Evolutionary conservation across 441 rosid genomes (phyloP), one percentile per base, ranked within the genome.

Genomic region (Adansonia grandidieri): DNA sequence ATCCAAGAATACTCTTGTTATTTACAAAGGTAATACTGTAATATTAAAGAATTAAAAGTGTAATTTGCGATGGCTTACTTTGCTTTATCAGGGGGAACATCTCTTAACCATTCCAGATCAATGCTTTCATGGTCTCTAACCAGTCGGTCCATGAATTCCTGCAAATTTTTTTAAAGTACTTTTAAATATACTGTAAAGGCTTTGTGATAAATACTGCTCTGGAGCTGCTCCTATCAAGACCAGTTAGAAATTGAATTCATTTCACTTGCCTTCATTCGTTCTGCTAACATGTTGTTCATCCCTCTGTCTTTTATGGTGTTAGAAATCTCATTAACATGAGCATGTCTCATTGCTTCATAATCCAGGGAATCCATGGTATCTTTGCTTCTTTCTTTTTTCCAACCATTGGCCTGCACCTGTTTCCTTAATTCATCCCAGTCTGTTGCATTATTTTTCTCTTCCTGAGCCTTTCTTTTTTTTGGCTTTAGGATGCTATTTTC

Each of bases 91-190:
- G 98, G 87, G 11, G 92, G 85, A 50, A 92, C 90, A 74, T 92
- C 92, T 87, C 97, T 86, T 79, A 97, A 81, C 99, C 99, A 95
- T 85, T 97, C 99, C 58, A 97, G 93, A 82, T 97, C 98, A 69
- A 85, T 79, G 82, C 90, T 88, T 82, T 91, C 96, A 66, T 97
- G 99, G 3, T 95, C 96, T 73, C 78, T 81, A 56, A 93, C 95
- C 80, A 91, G 74, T 69, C 98, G 86, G 67, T 91, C 76, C 71
- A 97, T 89, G 81, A 97, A 95, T 15, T 87, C 98, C 99, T 97
- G 94, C 91, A 91, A 80, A 77, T 54, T 62, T 71, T 80, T 50
- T 62, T 37, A 37, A 71, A 76, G 65, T 40, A 81, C 24, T 77
- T 69, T 84, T 79, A 84, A 58, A 50, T 57, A 47, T 75, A 53